Evolutionary conservation across 345 rosid genomes (phyloP).

Genomic region (Sisymbrium irio): DNA sequence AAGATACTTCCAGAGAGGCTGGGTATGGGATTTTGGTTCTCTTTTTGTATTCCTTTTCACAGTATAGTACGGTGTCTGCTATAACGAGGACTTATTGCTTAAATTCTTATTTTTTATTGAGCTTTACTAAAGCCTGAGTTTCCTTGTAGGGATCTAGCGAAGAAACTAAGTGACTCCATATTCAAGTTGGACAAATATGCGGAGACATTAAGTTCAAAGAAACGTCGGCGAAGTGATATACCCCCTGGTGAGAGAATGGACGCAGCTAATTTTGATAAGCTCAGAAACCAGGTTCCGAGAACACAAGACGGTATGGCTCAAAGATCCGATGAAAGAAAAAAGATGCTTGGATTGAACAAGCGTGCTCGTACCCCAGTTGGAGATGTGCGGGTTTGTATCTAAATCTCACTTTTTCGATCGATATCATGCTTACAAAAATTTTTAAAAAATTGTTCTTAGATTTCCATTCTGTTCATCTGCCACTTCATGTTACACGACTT

Average conservation of each 20-base stretch:
- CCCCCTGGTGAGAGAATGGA: slow-evolving; percentile 56
- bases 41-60: not conserved
- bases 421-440: not conserved
- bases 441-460: not conserved
- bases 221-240: slow-evolving; percentile 66
- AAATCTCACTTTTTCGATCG: slow-evolving; percentile 16
- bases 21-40: slow-evolving; percentile 45
- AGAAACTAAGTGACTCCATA: slow-evolving; percentile 60
- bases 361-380: slow-evolving; percentile 64
- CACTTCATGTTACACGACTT: not conserved
- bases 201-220: slow-evolving; percentile 71
- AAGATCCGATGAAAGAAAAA: slow-evolving; percentile 71
- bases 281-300: slow-evolving; percentile 67
- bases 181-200: slow-evolving; percentile 64
- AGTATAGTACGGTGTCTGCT: not conserved
- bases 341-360: slow-evolving; percentile 69
- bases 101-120: not conserved
- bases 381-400: slow-evolving; percentile 78
- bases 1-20: slow-evolving; percentile 73
- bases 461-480: not conserved
- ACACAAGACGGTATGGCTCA: slow-evolving; percentile 54
- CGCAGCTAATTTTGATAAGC: slow-evolving; percentile 53
- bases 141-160: slow-evolving; percentile 68
- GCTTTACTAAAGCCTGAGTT: slow-evolving; percentile 23
- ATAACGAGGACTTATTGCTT: not conserved